Percentiles rank a stretch among this genome's conserved stretches.
Evolutionary conservation across 345 rosid genomes (phyloP).

Genomic region (Turnera subulata): DNA sequence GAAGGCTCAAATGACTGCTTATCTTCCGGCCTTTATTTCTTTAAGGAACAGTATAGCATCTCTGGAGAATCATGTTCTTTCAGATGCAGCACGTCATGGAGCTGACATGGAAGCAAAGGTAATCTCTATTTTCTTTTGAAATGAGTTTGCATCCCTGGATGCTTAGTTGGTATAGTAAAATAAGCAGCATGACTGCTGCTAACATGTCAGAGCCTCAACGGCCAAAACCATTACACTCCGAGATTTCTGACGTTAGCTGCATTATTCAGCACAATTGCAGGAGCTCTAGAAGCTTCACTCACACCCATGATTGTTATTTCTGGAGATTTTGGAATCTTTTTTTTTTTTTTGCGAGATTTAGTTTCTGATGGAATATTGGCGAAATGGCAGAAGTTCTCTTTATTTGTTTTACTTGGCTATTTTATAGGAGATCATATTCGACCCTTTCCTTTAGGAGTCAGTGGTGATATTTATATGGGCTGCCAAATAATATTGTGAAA

Average conservation of each 20-base stretch:
- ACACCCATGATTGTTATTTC: no score
- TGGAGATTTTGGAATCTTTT: no score
- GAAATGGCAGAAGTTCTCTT: not conserved
- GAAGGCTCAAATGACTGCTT: conserved; percentile 45
- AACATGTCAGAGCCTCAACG: no score
- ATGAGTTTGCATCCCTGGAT: conserved; percentile 7
- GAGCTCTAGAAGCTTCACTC: no score
- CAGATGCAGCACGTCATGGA: conserved; percentile 24
- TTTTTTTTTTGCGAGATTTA: not conserved
- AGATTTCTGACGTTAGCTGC: no score
- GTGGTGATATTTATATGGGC: not conserved
- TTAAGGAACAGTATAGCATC: conserved; percentile 55
- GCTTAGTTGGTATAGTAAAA: not conserved
- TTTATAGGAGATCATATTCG: not conserved
- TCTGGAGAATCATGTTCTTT: conserved; percentile 50
- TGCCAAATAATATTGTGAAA: no score
- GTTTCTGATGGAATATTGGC: no score
- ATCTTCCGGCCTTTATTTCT: conserved; percentile 49
- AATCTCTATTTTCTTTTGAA: conserved; percentile 11
- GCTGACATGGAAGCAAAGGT: conserved; percentile 48
- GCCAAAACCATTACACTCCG: no score
- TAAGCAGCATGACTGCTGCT: no score
- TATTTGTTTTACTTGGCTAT: conserved; percentile 4
- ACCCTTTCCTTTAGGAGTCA: no score
- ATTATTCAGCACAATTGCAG: no score